Evolutionary conservation across 148 eudicot genomes (phyloP).

Genomic region (Polygonum aviculare): DNA sequence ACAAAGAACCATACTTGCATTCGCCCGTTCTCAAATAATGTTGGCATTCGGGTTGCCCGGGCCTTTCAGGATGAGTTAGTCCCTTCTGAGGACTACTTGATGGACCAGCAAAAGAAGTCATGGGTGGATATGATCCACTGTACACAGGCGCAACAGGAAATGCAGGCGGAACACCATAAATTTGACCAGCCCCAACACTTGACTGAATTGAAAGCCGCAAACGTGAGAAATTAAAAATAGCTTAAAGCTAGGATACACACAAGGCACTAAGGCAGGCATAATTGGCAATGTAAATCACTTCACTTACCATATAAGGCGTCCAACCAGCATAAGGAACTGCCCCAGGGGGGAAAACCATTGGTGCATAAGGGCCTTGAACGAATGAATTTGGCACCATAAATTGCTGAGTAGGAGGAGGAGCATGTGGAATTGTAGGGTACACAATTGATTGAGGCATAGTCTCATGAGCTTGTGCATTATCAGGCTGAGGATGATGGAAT

Average conservation of each 20-base stretch:
- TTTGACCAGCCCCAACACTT: constrained; percentile 20
- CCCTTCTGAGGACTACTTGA: constrained; percentile 54
- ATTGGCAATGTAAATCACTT: constrained; percentile 13
- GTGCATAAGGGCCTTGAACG: constrained; percentile 67
- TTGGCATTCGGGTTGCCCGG: constrained; percentile 91
- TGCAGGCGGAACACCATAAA: constrained; percentile 54
- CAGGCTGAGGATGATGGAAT: constrained; percentile 10
- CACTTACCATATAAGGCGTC: constrained; percentile 75
- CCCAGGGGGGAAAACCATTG: constrained; percentile 58
- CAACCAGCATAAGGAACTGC: constrained; percentile 71
- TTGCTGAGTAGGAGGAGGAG: constrained; percentile 29
- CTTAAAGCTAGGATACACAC: background rate
- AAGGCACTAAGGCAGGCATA: background rate
- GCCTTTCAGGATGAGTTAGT: constrained; percentile 73
- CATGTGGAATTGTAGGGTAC: constrained; percentile 37
- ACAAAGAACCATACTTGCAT: constrained; percentile 86
- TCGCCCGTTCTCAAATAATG: constrained; percentile 84
- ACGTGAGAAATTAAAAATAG: background rate
- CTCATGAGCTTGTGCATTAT: constrained; percentile 22
- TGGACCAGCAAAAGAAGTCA: constrained; percentile 34
- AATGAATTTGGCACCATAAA: constrained; percentile 66
- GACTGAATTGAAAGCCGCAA: constrained; percentile 33
- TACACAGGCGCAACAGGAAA: constrained; percentile 46
- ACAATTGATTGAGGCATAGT: constrained; percentile 31
- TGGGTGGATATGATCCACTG: constrained; percentile 17